Conservation (phyloP, 2,329 filamentous ascomycete species). For the Paecilomyces variotii region DNA sequence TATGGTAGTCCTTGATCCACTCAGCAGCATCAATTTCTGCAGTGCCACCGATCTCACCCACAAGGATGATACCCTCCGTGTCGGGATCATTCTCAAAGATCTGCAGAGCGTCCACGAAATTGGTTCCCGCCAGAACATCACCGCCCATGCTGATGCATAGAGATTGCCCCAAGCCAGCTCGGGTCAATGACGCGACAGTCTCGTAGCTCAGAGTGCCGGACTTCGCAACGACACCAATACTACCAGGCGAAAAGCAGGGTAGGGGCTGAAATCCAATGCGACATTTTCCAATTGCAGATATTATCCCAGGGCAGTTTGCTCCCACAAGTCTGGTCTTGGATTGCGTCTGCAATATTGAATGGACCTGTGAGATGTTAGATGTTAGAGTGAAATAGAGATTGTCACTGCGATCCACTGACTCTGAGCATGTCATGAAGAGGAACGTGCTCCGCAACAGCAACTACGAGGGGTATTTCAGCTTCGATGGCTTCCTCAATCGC, state of each 20-base stretch:
- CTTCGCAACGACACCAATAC: conserved; percentile 69
- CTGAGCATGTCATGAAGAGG: conserved; percentile 70
- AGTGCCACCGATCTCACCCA: conserved; percentile 65
- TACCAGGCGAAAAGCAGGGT: conserved; percentile 60
- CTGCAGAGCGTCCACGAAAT: conserved; percentile 61
- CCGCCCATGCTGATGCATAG: conserved; percentile 71
- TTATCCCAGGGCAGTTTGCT: conserved; percentile 75
- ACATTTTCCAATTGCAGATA: conserved; percentile 63
- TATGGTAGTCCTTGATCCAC: conserved; percentile 22
- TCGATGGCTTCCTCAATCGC: conserved; percentile 76
- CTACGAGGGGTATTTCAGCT: conserved; percentile 68
- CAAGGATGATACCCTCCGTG: conserved; percentile 63
- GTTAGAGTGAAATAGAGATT: conserved; percentile 6
- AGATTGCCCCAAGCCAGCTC: conserved; percentile 68
- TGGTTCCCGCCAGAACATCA: conserved; percentile 65
- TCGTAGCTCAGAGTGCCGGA: conserved; percentile 76
- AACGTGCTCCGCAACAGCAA: conserved; percentile 73
- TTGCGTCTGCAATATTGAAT: conserved; percentile 64
- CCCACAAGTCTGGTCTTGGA: conserved; percentile 65
- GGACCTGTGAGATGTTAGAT: conserved; percentile 40
- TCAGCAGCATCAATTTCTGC: conserved; percentile 82
- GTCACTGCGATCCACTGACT: conserved; percentile 33
- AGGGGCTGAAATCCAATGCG: conserved; percentile 70
- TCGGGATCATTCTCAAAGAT: conserved; percentile 59
- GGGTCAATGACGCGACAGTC: conserved; percentile 64